Percentiles rank a stretch among this genome's conserved stretches.
Conservation (phyloP, 208 protist species). For the Endotrypanum monterogeii region DNA sequence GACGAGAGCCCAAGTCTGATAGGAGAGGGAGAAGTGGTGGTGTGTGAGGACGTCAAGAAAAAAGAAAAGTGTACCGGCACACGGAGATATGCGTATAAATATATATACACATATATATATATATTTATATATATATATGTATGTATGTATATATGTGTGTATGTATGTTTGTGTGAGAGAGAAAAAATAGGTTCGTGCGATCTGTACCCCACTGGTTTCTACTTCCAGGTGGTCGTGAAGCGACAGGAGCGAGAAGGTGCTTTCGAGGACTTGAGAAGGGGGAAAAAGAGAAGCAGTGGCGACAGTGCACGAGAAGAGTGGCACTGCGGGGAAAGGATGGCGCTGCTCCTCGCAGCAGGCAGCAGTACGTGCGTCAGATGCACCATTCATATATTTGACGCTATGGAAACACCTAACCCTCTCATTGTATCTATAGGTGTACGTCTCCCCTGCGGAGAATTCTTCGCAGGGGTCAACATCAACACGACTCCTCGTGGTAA, state of each 20-base stretch:
- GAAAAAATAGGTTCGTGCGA: neutral
- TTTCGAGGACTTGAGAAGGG: neutral
- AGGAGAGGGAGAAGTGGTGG: neutral
- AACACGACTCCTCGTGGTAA: neutral
- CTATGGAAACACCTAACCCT: too few species aligned
- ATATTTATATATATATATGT: conserved; percentile 1
- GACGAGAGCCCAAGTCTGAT: neutral
- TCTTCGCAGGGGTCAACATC: too few species aligned
- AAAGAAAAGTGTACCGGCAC: neutral
- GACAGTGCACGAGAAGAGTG: too few species aligned
- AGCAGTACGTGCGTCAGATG: too few species aligned
- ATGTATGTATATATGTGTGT: neutral
- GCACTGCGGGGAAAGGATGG: too few species aligned
- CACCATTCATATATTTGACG: too few species aligned
- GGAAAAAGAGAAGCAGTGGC: neutral
- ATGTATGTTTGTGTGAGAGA: neutral
- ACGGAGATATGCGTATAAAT: neutral
- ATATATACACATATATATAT: too few species aligned
- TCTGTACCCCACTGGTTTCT: neutral
- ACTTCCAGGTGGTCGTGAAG: neutral
- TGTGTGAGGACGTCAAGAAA: neutral
- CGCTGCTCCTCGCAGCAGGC: too few species aligned
- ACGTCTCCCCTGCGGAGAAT: too few species aligned
- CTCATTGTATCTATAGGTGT: neutral
- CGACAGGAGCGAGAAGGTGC: neutral